Evolutionary conservation across 2,329 filamentous ascomycete genomes (phyloP).

Genomic region (Curvularia verruculosa): DNA sequence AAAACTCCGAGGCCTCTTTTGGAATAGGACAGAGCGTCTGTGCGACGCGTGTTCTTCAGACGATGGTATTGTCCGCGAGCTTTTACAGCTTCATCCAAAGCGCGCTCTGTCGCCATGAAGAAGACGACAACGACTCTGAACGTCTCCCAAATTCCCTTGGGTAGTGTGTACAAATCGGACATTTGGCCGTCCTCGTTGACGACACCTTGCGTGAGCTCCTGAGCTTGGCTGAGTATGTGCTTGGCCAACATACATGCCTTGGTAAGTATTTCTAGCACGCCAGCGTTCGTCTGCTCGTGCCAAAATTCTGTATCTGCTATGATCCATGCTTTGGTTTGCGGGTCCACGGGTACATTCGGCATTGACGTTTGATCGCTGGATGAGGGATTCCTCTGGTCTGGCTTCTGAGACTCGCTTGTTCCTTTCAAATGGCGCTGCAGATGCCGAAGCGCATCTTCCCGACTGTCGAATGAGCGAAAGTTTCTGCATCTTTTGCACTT

Average conservation of each 20-base stretch:
- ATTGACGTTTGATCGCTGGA: not conserved
- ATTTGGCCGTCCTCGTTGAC: slow-evolving; percentile 31
- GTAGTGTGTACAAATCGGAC: slow-evolving; percentile 35
- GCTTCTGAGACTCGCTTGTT: not conserved
- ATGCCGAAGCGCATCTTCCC: slow-evolving; percentile 30
- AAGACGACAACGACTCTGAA: slow-evolving; percentile 32
- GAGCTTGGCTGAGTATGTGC: slow-evolving; percentile 18
- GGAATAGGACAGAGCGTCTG: slow-evolving; percentile 11
- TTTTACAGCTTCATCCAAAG: slow-evolving; percentile 26
- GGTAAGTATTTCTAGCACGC: slow-evolving; percentile 22
- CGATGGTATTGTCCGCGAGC: slow-evolving; percentile 1
- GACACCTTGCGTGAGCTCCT: slow-evolving; percentile 37
- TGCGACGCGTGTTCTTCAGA: not conserved
- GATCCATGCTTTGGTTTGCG: slow-evolving; percentile 31
- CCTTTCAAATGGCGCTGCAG: slow-evolving; percentile 24
- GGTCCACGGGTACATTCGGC: not conserved
- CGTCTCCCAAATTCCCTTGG: slow-evolving; percentile 28
- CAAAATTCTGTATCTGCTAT: slow-evolving; percentile 24
- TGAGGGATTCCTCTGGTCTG: not conserved
- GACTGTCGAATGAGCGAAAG: slow-evolving; percentile 14
- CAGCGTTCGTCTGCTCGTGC: slow-evolving; percentile 30
- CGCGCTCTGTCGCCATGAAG: slow-evolving; percentile 36
- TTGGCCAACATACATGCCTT: slow-evolving; percentile 18
- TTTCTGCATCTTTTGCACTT: slow-evolving; percentile 28
- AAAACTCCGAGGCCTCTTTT: slow-evolving; percentile 25